Base-by-base conservation (phyloP, 1,139 yeast species). In the Taphrina populina region DNA sequence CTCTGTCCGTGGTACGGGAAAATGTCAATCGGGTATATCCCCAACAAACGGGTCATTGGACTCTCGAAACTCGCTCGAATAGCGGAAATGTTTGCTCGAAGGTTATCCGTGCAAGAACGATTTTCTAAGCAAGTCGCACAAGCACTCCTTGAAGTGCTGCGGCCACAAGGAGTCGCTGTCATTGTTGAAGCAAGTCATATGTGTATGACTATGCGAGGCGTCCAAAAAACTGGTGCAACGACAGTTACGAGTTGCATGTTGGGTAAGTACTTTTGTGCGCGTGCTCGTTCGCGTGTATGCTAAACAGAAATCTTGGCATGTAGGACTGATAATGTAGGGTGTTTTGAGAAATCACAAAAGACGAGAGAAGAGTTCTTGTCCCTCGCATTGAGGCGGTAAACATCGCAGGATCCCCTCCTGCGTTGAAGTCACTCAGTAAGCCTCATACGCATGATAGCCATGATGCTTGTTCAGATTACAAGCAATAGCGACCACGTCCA, bases 191-290 rank as follows among this genome's bases (percentile, higher is more conserved):
- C 97, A 24, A 81, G 94, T 7, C 99, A 92, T 69, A 92, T 94
- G 98, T 92, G 99, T 71, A 92, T 92, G 99, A 97, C 90, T 29
- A 88, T 95, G 70, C 80, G 99, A 67, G 99, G 99, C 51, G 88
- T 92, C 21, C 96, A 92, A 69, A 94, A 92, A 71, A 82, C 95
- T 0, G 96, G 97, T 1, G 84, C 95, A 19, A 79, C 87, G 24
- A 92, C 99, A 2, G 83, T 92, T 43, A 94, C 98, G 26, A 87
- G 96, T 67, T 90, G 97, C 68, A 88, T 92, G 97, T 77, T 92
- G 66, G 98, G 98, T 11, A 84, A 95, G 21, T 34, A 23, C 11
- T 21, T 8, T 11, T 15, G 21, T 15, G 13, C 13, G 7, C 20
- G 13, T 7, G 13, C 21, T 13, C 20, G 26, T 1, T 41, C 6